Evolutionary conservation across 1,284 basidiomycete genomes (phyloP).

Genomic region (Cystobasidiaceae sp.): DNA sequence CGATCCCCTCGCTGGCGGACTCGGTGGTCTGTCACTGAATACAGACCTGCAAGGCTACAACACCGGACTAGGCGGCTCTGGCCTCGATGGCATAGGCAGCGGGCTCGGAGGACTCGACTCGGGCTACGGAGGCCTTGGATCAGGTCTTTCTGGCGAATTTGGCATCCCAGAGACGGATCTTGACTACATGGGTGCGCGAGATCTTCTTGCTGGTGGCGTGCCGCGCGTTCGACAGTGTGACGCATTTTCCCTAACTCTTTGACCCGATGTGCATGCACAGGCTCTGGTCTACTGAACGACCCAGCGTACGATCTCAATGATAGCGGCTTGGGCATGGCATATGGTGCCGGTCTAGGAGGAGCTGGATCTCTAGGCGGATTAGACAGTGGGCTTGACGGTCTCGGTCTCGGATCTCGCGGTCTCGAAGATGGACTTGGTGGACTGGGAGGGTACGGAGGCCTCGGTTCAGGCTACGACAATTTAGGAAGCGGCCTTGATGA

Average conservation of each 20-base stretch:
- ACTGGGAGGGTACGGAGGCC: background rate
- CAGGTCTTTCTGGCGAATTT: slow-evolving; percentile 8
- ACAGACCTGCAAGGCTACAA: slow-evolving; percentile 14
- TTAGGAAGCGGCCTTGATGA: slow-evolving; percentile 10
- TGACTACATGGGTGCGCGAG: background rate
- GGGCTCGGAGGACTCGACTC: background rate
- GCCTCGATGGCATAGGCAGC: background rate
- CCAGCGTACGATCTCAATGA: background rate
- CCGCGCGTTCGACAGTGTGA: background rate
- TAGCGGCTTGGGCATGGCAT: background rate
- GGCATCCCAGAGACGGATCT: background rate
- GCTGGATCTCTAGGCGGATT: background rate
- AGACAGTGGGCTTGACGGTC: background rate
- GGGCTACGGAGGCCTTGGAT: background rate
- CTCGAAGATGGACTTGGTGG: slow-evolving; percentile 4
- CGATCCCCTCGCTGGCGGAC: background rate
- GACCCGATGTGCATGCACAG: background rate
- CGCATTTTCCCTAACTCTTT: too few species aligned
- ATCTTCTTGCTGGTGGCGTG: background rate
- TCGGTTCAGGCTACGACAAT: background rate
- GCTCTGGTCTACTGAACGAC: background rate
- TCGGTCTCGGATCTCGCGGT: background rate
- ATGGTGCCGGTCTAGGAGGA: background rate
- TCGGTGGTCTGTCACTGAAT: slow-evolving; percentile 14
- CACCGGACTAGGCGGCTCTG: slow-evolving; percentile 1